Percentiles rank a stretch among this genome's conserved stretches.
Evolutionary conservation across 2,329 filamentous ascomycete genomes (phyloP).

Genomic region (Rhynchosporium agropyri): DNA sequence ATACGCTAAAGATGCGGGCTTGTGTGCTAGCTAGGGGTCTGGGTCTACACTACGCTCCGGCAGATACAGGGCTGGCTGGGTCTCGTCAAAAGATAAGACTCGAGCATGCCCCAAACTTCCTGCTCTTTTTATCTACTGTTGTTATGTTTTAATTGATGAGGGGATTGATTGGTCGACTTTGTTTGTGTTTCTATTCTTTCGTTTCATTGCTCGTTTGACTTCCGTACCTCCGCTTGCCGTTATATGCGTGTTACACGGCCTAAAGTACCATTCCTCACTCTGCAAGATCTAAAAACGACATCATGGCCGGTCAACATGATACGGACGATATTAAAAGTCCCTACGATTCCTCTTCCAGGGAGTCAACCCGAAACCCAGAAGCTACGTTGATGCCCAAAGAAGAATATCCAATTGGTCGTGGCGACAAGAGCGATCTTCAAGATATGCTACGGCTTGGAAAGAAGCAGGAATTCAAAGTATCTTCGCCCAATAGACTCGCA

Average conservation of each 20-base stretch:
- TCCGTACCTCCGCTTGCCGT: neutral
- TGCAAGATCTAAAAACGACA: neutral
- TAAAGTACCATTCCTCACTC: neutral
- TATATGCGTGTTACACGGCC: neutral
- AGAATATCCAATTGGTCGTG: conserved; percentile 15
- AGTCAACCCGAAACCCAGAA: conserved; percentile 23
- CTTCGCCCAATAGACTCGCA: neutral
- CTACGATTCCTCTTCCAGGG: conserved; percentile 20
- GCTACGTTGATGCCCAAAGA: conserved; percentile 9
- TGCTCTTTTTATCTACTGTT: neutral
- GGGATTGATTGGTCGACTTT: neutral
- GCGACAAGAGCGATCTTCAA: conserved; percentile 40
- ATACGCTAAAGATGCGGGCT: conserved; percentile 16
- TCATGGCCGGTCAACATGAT: conserved; percentile 2
- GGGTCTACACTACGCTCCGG: neutral
- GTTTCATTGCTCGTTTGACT: neutral
- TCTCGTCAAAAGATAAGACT: conserved; percentile 10
- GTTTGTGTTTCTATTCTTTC: neutral
- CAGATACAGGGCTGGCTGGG: neutral
- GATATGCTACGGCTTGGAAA: conserved; percentile 44
- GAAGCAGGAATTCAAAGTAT: conserved; percentile 39
- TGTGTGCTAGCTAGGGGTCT: conserved; percentile 4
- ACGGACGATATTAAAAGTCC: conserved; percentile 14
- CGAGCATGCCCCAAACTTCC: neutral
- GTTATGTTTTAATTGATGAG: neutral